These are phyloP conservation scores for Pelargonium citronellum DNA, from an alignment of 441 rosid species.

Conservation along the genomic window DNA sequence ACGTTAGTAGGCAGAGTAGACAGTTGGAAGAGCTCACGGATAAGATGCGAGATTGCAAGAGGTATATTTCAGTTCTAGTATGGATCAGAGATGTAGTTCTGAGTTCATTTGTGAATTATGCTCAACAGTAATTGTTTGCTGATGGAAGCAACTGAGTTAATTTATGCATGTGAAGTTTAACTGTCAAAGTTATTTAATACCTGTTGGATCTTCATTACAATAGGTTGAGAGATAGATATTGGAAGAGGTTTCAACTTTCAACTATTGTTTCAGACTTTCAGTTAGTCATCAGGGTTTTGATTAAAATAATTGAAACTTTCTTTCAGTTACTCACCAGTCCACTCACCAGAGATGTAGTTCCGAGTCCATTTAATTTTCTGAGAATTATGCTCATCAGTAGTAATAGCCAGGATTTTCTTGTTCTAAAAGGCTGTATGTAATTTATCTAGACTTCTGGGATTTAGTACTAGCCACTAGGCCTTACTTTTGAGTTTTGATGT, in stretches of 20 bases:
- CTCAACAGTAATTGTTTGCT: neutral
- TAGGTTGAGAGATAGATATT: neutral
- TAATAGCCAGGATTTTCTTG: neutral
- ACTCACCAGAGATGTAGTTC: too few species aligned
- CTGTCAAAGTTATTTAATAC: neutral
- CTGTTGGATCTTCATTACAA: neutral
- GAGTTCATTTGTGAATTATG: neutral
- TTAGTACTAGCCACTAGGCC: neutral
- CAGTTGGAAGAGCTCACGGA: slow-evolving; percentile 86
- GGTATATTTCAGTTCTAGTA: slow-evolving; percentile 32
- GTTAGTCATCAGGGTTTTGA: neutral
- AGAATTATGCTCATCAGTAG: too few species aligned
- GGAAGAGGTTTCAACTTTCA: neutral
- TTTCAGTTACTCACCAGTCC: too few species aligned
- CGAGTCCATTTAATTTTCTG: too few species aligned
- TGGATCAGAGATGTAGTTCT: neutral
- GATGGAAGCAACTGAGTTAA: neutral
- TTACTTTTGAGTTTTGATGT: neutral
- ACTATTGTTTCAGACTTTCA: neutral
- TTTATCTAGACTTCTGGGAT: neutral
- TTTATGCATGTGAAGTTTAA: neutral
- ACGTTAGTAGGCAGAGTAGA: slow-evolving; percentile 73
- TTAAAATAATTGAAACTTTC: too few species aligned
- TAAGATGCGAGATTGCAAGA: slow-evolving; percentile 91
- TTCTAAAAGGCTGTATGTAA: neutral